Evolutionary conservation across 2,329 filamentous ascomycete species (phyloP).

Genomic region (Pyrenophora teres): DNA sequence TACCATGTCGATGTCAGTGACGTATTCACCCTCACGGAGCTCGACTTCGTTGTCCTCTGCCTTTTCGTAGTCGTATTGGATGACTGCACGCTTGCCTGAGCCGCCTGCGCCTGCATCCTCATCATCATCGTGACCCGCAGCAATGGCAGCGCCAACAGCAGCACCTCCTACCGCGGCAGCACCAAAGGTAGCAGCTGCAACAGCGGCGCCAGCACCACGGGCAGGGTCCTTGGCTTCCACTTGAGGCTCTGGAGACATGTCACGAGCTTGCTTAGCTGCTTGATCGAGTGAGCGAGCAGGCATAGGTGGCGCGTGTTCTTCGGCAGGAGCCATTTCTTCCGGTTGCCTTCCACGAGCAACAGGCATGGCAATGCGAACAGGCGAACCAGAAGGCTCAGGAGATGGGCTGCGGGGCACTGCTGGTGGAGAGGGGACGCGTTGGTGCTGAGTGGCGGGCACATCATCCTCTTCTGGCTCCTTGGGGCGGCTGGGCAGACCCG

Average conservation of each 20-base stretch:
- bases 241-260: conserved; percentile 67
- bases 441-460: conserved; percentile 60
- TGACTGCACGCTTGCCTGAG: conserved; percentile 72
- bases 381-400: conserved; percentile 67
- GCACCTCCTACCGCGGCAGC: conserved; percentile 50
- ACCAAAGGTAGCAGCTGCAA: conserved; percentile 52
- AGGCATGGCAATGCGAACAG: conserved; percentile 84
- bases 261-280: conserved; percentile 66
- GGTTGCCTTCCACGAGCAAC: conserved; percentile 67
- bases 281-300: conserved; percentile 67
- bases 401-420: conserved; percentile 50
- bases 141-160: conserved; percentile 46
- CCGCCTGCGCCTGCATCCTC: conserved; percentile 28
- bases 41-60: conserved; percentile 97
- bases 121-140: conserved; percentile 46
- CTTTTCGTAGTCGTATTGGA: conserved; percentile 96
- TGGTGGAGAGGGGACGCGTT: conserved; percentile 51
- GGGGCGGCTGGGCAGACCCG: conserved; percentile 70
- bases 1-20: conserved; percentile 94
- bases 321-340: conserved; percentile 57
- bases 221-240: conserved; percentile 59
- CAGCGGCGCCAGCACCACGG: conserved; percentile 59
- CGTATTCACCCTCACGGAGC: conserved; percentile 81
- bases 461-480: conserved; percentile 51
- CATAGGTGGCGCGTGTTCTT: conserved; percentile 60